Conservation (phyloP, 352 stramenopile species). For the Phytophthora chlamydospora region DNA sequence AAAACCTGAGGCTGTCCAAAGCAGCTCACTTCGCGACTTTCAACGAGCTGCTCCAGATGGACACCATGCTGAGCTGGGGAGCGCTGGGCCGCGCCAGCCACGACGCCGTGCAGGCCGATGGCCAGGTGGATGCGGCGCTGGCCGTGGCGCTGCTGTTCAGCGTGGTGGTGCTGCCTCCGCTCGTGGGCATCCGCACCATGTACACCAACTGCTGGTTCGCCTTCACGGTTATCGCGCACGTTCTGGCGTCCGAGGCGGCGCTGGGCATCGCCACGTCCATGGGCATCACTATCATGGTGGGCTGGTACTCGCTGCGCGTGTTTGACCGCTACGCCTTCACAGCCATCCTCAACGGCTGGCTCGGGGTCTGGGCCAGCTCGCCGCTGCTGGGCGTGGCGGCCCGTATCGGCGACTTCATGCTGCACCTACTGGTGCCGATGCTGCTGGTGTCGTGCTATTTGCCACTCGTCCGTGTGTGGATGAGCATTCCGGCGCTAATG, state of each 20-base stretch:
- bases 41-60: slow-evolving; percentile 26
- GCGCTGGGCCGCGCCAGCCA: slow-evolving; percentile 13
- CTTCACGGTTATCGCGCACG: slow-evolving; percentile 64
- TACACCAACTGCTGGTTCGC: slow-evolving; percentile 82
- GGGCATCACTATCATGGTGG: slow-evolving; percentile 87
- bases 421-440: slow-evolving; percentile 79
- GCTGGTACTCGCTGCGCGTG: slow-evolving; percentile 83
- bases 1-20: slow-evolving; percentile 5
- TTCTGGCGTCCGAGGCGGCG: slow-evolving; percentile 59
- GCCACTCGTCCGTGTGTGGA: slow-evolving; percentile 78
- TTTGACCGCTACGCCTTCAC: slow-evolving; percentile 84
- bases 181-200: slow-evolving; percentile 72
- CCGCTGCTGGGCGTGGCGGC: slow-evolving; percentile 61
- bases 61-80: slow-evolving; percentile 32
- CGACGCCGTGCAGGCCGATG: slow-evolving; percentile 16
- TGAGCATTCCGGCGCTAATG: slow-evolving; percentile 78
- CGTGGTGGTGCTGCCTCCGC: slow-evolving; percentile 59
- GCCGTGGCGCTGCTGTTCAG: slow-evolving; percentile 64
- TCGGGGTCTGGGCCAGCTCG: slow-evolving; percentile 78
- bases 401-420: slow-evolving; percentile 63
- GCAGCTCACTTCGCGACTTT: slow-evolving; percentile 17
- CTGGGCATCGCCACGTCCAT: slow-evolving; percentile 81
- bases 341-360: slow-evolving; percentile 72
- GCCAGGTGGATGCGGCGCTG: slow-evolving; percentile 53
- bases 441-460: slow-evolving; percentile 79